These are phyloP conservation scores for Epithele typhae DNA, from an alignment of 768 basidiomycete species.

Conservation along the genomic window DNA sequence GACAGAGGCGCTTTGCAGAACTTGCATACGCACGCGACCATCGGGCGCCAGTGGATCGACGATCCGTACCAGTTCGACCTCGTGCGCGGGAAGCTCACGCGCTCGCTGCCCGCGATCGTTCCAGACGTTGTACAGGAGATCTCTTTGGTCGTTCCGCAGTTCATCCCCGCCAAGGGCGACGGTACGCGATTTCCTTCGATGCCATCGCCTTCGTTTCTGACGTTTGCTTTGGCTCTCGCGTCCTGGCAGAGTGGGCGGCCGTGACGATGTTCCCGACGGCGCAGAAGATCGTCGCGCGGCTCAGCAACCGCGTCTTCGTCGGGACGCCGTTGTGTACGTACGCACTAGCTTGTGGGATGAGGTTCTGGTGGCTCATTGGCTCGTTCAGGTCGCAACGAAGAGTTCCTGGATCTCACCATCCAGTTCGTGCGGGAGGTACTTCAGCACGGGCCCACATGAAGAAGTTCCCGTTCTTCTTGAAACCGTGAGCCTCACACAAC, in stretches of 20 bases:
- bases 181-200: background rate
- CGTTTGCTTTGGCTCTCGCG: background rate
- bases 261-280: slow-evolving; percentile 16
- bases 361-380: too few species aligned
- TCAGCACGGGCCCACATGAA: slow-evolving; percentile 20
- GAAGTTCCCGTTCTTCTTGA: slow-evolving; percentile 29
- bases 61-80: slow-evolving; percentile 19
- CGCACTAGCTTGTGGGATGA: background rate
- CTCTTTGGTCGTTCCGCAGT: background rate
- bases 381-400: slow-evolving; percentile 23
- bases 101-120: slow-evolving; percentile 18
- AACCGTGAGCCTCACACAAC: slow-evolving; percentile 16
- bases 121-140: slow-evolving; percentile 22
- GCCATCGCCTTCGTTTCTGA: background rate
- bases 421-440: slow-evolving; percentile 26
- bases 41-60: slow-evolving; percentile 8
- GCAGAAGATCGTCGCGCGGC: slow-evolving; percentile 22
- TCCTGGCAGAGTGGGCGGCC: slow-evolving; percentile 17
- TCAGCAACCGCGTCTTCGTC: slow-evolving; percentile 30
- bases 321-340: slow-evolving; percentile 30
- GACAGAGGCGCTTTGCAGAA: too few species aligned
- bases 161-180: background rate
- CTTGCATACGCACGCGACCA: background rate
- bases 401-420: slow-evolving; percentile 26
- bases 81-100: slow-evolving; percentile 23